Evolutionary conservation across 495 filamentous ascomycete genomes (phyloP).

Genomic region (Xylaria sp.): DNA sequence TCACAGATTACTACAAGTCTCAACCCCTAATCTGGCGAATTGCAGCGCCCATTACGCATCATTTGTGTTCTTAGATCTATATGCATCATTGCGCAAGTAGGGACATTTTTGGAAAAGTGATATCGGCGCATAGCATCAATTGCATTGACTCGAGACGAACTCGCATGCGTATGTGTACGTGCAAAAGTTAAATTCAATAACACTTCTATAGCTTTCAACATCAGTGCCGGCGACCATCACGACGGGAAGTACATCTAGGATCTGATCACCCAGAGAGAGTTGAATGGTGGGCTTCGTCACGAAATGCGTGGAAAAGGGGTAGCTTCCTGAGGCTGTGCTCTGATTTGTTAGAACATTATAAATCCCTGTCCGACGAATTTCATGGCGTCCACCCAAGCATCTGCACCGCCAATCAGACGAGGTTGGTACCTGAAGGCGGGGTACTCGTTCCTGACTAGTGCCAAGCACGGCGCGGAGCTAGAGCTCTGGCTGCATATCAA

Average conservation of each 20-base stretch:
- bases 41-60: neutral
- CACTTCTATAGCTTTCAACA: neutral
- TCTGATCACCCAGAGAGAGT: neutral
- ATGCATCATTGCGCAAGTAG: neutral
- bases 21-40: neutral
- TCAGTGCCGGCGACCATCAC: neutral
- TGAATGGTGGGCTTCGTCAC: neutral
- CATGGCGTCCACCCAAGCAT: neutral
- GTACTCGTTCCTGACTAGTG: slow-evolving; percentile 12
- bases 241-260: neutral
- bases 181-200: neutral
- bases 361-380: slow-evolving; percentile 18
- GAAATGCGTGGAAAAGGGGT: slow-evolving; percentile 26
- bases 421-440: slow-evolving; percentile 21
- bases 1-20: slow-evolving; percentile 18
- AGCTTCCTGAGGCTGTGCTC: neutral
- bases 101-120: neutral
- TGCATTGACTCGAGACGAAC: neutral
- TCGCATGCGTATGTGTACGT: neutral
- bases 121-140: neutral
- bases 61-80: slow-evolving; percentile 1
- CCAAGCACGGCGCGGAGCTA: neutral
- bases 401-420: slow-evolving; percentile 13
- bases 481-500: slow-evolving; percentile 18
- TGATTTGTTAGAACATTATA: slow-evolving; percentile 6